phyloP scores from a whole-genome alignment of 164 flowering plant species.

The Liquidambar formosana region DNA sequence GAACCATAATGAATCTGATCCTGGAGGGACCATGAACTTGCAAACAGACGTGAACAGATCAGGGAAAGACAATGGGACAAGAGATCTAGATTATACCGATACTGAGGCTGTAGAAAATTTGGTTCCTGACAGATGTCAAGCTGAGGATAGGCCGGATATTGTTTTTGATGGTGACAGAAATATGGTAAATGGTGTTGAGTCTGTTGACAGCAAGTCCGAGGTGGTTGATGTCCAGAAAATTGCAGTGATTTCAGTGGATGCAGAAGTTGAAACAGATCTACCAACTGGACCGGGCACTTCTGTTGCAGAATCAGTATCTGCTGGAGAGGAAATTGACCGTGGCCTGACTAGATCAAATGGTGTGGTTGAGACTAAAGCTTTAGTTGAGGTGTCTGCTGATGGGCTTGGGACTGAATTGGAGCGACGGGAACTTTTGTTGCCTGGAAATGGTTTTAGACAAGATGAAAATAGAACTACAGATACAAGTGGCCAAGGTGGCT shows the following conservation, averaged over 20 bases:
- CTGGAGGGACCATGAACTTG: constrained; percentile 19
- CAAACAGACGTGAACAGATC: constrained; percentile 27
- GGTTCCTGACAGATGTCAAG: constrained; percentile 13
- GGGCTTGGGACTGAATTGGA: constrained; percentile 9
- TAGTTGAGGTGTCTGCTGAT: constrained; percentile 11
- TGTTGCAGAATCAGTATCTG: constrained; percentile 9
- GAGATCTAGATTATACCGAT: constrained; percentile 21
- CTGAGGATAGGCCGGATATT: constrained; percentile 11
- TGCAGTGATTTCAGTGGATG: constrained; percentile 5
- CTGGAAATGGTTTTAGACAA: constrained; percentile 10
- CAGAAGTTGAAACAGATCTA: constrained; percentile 16
- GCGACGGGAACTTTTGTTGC: constrained; percentile 1
- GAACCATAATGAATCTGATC: constrained; percentile 27
- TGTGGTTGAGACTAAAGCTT: constrained; percentile 4
- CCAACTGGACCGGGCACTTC: neutral
- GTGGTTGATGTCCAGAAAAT: constrained; percentile 1
- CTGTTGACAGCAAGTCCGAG: constrained; percentile 1
- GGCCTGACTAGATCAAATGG: constrained; percentile 8
- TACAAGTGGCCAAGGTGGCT: constrained; percentile 9
- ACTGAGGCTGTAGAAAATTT: constrained; percentile 14
- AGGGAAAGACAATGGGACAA: constrained; percentile 19
- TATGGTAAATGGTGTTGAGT: constrained; percentile 3
- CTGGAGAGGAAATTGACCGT: constrained; percentile 8
- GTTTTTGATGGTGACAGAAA: constrained; percentile 21
- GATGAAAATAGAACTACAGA: constrained; percentile 6